These are phyloP conservation scores for Russula earlei DNA, from an alignment of 768 basidiomycete genomes.

Conservation along the genomic window DNA sequence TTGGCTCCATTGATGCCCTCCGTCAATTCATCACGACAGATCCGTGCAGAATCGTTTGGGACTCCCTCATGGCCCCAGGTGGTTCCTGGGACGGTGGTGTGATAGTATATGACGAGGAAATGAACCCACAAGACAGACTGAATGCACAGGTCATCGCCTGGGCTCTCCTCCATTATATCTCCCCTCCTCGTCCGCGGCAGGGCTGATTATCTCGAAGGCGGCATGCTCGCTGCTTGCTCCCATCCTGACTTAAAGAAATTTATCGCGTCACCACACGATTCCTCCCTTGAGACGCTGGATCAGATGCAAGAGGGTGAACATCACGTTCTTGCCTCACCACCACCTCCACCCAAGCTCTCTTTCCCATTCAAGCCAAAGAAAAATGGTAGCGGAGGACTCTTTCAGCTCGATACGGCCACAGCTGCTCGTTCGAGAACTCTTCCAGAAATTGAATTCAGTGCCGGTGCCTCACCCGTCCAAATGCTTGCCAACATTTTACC, in stretches of 20 bases:
- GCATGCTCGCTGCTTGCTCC: slow-evolving; percentile 51
- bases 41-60: slow-evolving; percentile 63
- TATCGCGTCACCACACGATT: slow-evolving; percentile 32
- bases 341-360: slow-evolving; percentile 14
- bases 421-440: slow-evolving; percentile 42
- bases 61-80: slow-evolving; percentile 40
- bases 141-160: slow-evolving; percentile 52
- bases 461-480: slow-evolving; percentile 40
- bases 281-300: slow-evolving; percentile 22
- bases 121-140: slow-evolving; percentile 55
- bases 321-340: slow-evolving; percentile 4
- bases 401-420: slow-evolving; percentile 56
- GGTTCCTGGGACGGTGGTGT: slow-evolving; percentile 67
- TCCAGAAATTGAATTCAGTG: slow-evolving; percentile 46
- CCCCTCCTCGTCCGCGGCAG: slow-evolving; percentile 47
- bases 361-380: slow-evolving; percentile 25
- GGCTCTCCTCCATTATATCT: slow-evolving; percentile 57
- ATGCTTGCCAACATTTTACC: slow-evolving; percentile 41
- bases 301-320: slow-evolving; percentile 24
- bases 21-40: slow-evolving; percentile 80
- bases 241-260: slow-evolving; percentile 46
- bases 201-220: slow-evolving; percentile 65
- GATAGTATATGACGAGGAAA: slow-evolving; percentile 69
- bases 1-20: slow-evolving; percentile 57
- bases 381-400: slow-evolving; percentile 47